Percentiles rank a stretch among this genome's conserved stretches.
These are phyloP conservation scores for Ceratobasidium sp. DNA, from an alignment of 1,284 basidiomycete genomes.

Conservation along the genomic window DNA sequence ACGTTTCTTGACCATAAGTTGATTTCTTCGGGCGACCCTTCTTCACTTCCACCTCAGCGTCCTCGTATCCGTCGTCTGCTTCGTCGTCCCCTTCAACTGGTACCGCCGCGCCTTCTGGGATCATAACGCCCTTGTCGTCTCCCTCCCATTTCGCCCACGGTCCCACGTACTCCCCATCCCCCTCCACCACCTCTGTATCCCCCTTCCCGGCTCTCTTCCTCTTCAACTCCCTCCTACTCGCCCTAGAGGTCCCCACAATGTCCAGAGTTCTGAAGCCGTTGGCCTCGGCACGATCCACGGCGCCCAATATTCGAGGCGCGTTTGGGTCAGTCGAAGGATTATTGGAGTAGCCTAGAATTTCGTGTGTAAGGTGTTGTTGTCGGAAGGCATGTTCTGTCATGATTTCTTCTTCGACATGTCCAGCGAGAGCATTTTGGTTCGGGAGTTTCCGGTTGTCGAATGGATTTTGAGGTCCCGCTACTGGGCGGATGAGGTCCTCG, in stretches of 20 bases:
- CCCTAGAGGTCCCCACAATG: constrained; percentile 71
- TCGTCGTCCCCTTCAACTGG: constrained; percentile 61
- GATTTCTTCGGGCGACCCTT: constrained; percentile 86
- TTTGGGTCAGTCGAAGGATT: constrained; percentile 90
- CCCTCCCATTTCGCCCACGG: constrained; percentile 97
- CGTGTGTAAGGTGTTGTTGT: constrained; percentile 93
- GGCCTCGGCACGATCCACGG: constrained; percentile 76
- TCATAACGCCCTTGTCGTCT: constrained; percentile 71
- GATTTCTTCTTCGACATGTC: constrained; percentile 93
- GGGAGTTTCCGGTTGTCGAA: constrained; percentile 84
- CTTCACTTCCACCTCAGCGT: constrained; percentile 72
- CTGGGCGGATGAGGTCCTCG: constrained; percentile 87
- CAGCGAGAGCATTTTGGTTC: constrained; percentile 87
- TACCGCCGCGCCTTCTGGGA: constrained; percentile 69
- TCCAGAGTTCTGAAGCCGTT: constrained; percentile 85
- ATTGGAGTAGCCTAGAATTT: constrained; percentile 93
- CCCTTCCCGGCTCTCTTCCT: constrained; percentile 83
- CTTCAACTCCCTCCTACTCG: constrained; percentile 81
- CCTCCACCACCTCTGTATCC: constrained; percentile 86
- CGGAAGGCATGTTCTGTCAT: constrained; percentile 96
- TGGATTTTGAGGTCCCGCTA: constrained; percentile 93
- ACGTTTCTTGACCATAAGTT: constrained; percentile 87
- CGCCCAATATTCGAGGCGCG: constrained; percentile 82
- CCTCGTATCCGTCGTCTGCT: constrained; percentile 75
- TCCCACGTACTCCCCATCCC: constrained; percentile 90